These are phyloP conservation scores for Phialophora expanda DNA, from an alignment of 2,329 filamentous ascomycete genomes.

Conservation along the genomic window DNA sequence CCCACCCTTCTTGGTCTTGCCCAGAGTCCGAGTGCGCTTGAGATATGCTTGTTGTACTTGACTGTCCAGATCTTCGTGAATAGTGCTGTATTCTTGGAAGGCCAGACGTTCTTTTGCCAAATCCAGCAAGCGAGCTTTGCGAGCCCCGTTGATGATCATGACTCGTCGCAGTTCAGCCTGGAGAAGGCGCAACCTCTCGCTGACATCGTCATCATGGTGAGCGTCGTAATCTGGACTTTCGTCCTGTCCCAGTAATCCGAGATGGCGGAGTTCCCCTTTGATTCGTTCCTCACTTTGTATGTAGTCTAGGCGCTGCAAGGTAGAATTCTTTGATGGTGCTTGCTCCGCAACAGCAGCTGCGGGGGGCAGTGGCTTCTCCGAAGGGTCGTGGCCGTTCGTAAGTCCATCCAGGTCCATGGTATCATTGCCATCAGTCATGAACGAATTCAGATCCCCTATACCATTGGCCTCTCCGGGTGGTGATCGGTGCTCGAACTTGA, in stretches of 20 bases:
- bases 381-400: constrained; percentile 50
- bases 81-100: constrained; percentile 94
- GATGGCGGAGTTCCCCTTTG: constrained; percentile 86
- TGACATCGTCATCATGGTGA: constrained; percentile 92
- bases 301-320: constrained; percentile 80
- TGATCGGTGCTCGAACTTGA: constrained; percentile 72
- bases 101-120: constrained; percentile 92
- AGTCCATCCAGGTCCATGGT: constrained; percentile 53
- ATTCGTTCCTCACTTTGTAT: constrained; percentile 86
- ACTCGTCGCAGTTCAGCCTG: constrained; percentile 82
- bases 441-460: constrained; percentile 58
- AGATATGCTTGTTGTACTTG: constrained; percentile 95
- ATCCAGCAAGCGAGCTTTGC: constrained; percentile 84
- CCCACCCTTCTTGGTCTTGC: constrained; percentile 89
- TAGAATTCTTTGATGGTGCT: constrained; percentile 72
- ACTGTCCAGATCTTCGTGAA: constrained; percentile 92
- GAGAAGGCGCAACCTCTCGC: constrained; percentile 82
- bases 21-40: constrained; percentile 91
- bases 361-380: constrained; percentile 63
- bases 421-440: constrained; percentile 47
- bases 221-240: constrained; percentile 79
- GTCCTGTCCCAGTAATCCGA: constrained; percentile 80
- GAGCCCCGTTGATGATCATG: constrained; percentile 85
- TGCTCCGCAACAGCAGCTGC: constrained; percentile 77
- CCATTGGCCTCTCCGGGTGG: constrained; percentile 61